Base-by-base conservation (phyloP, 495 filamentous ascomycete genomes). In the Aspergillus bridgeri region DNA sequence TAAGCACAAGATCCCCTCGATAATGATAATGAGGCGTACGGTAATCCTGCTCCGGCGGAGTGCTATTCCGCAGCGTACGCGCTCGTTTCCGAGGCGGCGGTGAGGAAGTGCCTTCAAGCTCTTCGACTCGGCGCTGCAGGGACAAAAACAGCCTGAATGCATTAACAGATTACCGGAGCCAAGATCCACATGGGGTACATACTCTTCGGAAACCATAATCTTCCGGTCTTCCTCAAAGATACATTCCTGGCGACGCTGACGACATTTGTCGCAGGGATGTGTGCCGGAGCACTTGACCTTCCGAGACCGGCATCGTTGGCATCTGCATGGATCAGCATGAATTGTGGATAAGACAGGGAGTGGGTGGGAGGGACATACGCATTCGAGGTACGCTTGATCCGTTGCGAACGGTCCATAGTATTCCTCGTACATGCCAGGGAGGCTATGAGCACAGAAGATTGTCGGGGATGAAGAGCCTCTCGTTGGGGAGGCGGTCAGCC, bases 211-310 rank as follows among this genome's bases (percentile, higher is more conserved):
- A 24, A 72, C 67, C 8, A 70, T 54, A 25, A 72, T 61, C 46
- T 72, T 72, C 43, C 69, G 63, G 42, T 69, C 61, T n/a, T 67
- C 61, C 22, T 65, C 59, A 50, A 70, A 70, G 49, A 65, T 50
- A 53, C 69, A 72, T 15, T 62, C 55, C 23, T 70, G 63, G 20
- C 61, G 57, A 57, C 64, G 64, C 51, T 67, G 65, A 25, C 42
- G 63, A 59, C 69, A 72, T 19, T 68, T 63, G 29, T 65, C 65
- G 55, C 69, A 72, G 6, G 69, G 69, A n/a, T 65, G 58, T 11
- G 51, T 58, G 23, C 63, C 67, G 3, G 67, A 70, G 57, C 69
- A 72, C 57, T 65, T 68, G 18, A 72, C 69, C 51, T 72, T 72
- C 51, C 69, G 67, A 48, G 67, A 60, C 25, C 69, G 67, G 54